phyloP scores from a whole-genome alignment of 78 protist genomes.

The Emiliania huxleyi region DNA sequence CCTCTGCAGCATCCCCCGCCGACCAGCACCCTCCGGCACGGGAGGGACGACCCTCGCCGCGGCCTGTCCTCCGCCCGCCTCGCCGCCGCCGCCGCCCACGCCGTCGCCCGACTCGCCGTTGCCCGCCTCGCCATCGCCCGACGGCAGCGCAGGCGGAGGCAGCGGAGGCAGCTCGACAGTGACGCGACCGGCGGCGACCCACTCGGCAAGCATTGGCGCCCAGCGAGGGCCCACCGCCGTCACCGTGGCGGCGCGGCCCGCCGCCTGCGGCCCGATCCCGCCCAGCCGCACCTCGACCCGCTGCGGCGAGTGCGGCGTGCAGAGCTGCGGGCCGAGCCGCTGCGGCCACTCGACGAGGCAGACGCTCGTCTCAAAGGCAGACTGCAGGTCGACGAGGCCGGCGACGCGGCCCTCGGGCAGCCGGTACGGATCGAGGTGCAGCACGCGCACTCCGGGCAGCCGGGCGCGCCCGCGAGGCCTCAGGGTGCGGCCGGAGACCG shows the following conservation, averaged over 20 bases:
- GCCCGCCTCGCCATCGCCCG: too few species aligned
- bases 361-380: background rate
- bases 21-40: background rate
- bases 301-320: background rate
- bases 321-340: background rate
- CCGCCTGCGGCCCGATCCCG: background rate
- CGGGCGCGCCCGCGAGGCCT: background rate
- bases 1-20: background rate
- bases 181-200: background rate
- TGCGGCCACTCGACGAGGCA: slow-evolving; percentile 31
- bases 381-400: background rate
- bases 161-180: background rate
- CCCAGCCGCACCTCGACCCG: background rate
- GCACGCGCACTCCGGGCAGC: background rate
- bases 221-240: background rate
- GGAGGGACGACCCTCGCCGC: too few species aligned
- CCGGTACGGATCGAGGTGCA: slow-evolving; percentile 12
- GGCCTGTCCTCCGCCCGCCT: too few species aligned
- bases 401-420: slow-evolving; percentile 19
- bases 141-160: too few species aligned
- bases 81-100: too few species aligned
- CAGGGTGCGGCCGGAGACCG: background rate
- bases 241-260: background rate
- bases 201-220: background rate
- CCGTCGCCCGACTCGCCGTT: too few species aligned